Base-by-base conservation (phyloP, 768 basidiomycete genomes). In the Asterophora parasitica region DNA sequence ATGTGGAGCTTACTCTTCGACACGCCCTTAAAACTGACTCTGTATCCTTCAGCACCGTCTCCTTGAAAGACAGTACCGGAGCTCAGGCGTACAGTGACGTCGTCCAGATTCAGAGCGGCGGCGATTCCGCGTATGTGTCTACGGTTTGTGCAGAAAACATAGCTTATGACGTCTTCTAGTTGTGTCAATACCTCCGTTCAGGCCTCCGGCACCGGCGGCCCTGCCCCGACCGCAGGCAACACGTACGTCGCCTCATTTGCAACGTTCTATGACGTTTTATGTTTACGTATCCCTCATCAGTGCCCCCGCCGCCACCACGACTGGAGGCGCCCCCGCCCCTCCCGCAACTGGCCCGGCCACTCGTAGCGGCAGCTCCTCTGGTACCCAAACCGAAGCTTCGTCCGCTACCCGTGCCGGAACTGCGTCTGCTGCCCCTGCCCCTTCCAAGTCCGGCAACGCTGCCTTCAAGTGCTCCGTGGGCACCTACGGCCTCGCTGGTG, bases 41-140 rank as follows among this genome's bases (percentile, higher is more conserved):
- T 53, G 3, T 4, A 10, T 0, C 27, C 13, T 23, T 10, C 42
- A 88, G 85, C 54, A 76, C 76, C n/a, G 54, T 78, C 28, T 58
- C 58, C 10, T 49, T 85, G 53, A 83, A 80, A 65, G 86, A 88
- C 52, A 65, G 63, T 58, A 77, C 77, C 11, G 86, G 86, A 12
- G 12, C 59, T 1, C 61, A 56, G 7, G 77, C 71, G 6, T 88
- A 72, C 65, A 77, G 78, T 11, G 77, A 78, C 42, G 65, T 68
- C 2, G 66, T 80, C 27, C 77, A 67, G 0, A 61, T 87, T 40
- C 52, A 62, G 44, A 2, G 59, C 4, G 65, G 77, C 23, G 39
- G 58, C 9, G 66, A 71, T 49, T 51, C 56, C 7, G 67, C 64
- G 76, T 75, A 54, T 10, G 65, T 17, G 4, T 15, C 23, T 23